Conservation (phyloP, 352 stramenopile species). For the Phytopythium vexans region DNA sequence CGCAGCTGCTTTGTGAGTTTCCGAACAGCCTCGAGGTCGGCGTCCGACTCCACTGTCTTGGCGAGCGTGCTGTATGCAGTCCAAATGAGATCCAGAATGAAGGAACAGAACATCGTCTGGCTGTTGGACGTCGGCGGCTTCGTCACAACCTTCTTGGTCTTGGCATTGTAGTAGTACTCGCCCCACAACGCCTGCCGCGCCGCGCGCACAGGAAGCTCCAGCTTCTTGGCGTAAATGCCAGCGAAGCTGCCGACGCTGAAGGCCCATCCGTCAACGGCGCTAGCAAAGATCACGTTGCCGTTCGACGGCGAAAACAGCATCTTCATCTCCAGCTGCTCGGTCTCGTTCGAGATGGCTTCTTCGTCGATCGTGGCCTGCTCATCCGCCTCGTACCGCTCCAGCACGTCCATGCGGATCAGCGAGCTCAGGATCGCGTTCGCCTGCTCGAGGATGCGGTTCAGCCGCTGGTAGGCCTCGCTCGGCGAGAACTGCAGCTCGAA, state of each 20-base stretch:
- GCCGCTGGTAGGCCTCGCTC: constrained; percentile 90
- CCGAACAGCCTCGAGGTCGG: constrained; percentile 45
- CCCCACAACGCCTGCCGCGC: constrained; percentile 89
- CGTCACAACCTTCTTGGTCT: constrained; percentile 88
- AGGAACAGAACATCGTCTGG: constrained; percentile 91
- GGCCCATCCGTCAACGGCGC: constrained; percentile 90
- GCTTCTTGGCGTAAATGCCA: constrained; percentile 65
- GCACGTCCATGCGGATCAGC: constrained; percentile 74
- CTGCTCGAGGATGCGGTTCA: constrained; percentile 92
- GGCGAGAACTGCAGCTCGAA: constrained; percentile 91
- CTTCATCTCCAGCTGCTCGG: constrained; percentile 59
- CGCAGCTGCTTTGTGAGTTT: constrained; percentile 69
- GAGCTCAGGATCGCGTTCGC: constrained; percentile 81
- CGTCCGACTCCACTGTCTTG: constrained; percentile 39
- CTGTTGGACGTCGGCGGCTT: constrained; percentile 69
- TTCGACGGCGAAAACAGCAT: constrained; percentile 83
- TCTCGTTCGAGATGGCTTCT: constrained; percentile 64
- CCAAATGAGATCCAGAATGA: constrained; percentile 91
- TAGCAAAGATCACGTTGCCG: constrained; percentile 94
- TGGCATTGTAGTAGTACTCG: constrained; percentile 89
- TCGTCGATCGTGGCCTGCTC: constrained; percentile 27
- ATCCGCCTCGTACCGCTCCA: constrained; percentile 50
- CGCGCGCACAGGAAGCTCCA: constrained; percentile 54
- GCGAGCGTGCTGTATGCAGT: constrained; percentile 73
- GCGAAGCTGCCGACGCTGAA: constrained; percentile 88